Conservation (phyloP, 345 rosid genomes). For the Salix suchowensis region DNA sequence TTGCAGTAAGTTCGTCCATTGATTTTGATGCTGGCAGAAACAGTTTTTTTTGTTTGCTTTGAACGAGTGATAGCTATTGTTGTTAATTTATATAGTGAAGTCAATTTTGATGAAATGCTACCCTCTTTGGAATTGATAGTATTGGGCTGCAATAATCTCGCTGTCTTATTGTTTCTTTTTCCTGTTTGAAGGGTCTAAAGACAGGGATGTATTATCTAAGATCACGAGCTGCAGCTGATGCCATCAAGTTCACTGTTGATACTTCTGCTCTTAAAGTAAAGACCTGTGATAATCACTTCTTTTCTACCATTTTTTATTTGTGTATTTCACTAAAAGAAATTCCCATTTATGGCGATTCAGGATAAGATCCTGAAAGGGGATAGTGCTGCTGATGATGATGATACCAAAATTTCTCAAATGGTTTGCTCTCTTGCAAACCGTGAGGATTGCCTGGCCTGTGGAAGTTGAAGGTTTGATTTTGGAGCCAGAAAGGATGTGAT, state of each 20-base stretch:
- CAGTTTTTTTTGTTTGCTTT: background rate
- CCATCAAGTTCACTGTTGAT: constrained; percentile 95
- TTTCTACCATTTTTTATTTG: background rate
- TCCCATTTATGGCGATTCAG: constrained; percentile 20
- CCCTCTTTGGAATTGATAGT: background rate
- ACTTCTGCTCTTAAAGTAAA: constrained; percentile 61
- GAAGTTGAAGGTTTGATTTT: constrained; percentile 41
- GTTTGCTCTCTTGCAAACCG: constrained; percentile 82
- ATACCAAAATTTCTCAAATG: constrained; percentile 71
- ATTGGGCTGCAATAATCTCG: background rate
- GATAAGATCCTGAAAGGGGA: constrained; percentile 32
- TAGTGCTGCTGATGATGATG: constrained; percentile 30
- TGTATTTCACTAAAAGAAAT: background rate
- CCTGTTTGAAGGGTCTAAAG: constrained; percentile 59
- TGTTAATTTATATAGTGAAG: background rate
- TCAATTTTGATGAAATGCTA: background rate
- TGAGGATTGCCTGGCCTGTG: constrained; percentile 86
- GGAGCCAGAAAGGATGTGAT: background rate
- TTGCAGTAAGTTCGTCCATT: background rate
- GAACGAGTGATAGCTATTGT: background rate
- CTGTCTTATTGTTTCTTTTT: background rate
- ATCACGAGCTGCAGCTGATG: constrained; percentile 95
- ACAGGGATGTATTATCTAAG: constrained; percentile 91
- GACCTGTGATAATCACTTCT: background rate
- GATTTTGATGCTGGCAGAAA: background rate